Evolutionary conservation across 2,329 filamentous ascomycete genomes (phyloP), one percentile per base, ranked within the genome.

Genomic region (Drechmeria coniospora): DNA sequence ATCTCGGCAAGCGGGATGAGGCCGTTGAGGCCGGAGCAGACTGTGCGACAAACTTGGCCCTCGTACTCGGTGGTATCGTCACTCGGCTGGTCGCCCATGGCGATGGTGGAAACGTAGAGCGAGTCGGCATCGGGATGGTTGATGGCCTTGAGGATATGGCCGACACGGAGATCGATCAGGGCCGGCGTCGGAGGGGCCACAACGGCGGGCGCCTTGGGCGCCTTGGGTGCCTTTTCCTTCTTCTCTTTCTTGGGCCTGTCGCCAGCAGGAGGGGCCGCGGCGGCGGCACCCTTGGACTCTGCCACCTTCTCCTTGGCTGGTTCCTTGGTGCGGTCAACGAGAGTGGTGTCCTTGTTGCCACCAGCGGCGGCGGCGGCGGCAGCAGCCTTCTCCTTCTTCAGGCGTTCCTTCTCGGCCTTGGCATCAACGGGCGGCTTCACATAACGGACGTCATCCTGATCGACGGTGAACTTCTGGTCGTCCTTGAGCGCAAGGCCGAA

Each of bases 41-140:
- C 87, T 11, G 87, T 98, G 25, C 90, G 80, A 44, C 86, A 83
- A 23, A 87, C 66, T 59, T 93, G 82, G 35, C 86, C 86, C 48
- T 93, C 86, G 54, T 81, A 81, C 59, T 93, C 83, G 42, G 74
- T 70, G 21, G 87, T 94, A 59, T 95, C 87, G 25, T 93, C 81
- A 36, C 81, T 82, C 5, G 82, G 67, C 34, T 78, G 65, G 55
- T 98, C 90, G 38, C 90, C 90, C 61, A 87, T 84, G 38, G 84
- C 83, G 47, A 98, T 92, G 29, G 86, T 95, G 36, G 81, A 92
- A 35, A 98, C 90, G 57, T 75, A 98, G 28, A 98, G 71, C 9
- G 81, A 92, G 61, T 98, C 90, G 39, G 90, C 90, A 45, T 98
- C 92, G 29, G 90, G 90, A 63, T 98, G 90, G 54, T 84, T 79